Conservation (phyloP, 2,329 filamentous ascomycete species). For the Trichophaea hybrida region DNA sequence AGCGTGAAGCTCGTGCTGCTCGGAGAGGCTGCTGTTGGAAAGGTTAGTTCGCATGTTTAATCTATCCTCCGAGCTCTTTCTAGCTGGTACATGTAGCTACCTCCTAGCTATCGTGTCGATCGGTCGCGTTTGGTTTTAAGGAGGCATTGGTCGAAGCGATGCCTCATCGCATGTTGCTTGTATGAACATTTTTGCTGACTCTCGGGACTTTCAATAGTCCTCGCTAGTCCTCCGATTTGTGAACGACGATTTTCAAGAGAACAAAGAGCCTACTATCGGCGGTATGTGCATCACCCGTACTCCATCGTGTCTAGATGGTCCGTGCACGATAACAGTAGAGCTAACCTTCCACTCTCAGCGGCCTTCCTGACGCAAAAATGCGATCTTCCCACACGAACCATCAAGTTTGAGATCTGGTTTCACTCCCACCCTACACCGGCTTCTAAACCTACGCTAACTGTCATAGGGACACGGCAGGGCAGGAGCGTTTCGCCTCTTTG, state of each 20-base stretch:
- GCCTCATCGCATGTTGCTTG: neutral
- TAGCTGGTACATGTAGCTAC: neutral
- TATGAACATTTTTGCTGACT: neutral
- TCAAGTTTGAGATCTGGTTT: conserved; percentile 78
- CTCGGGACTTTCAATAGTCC: conserved; percentile 44
- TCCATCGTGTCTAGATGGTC: neutral
- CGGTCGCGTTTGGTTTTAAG: neutral
- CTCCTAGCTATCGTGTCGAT: conserved; percentile 1
- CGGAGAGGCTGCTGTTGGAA: conserved; percentile 94
- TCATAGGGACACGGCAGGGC: conserved; percentile 71
- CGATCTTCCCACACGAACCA: conserved; percentile 80
- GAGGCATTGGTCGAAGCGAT: too few relatives aligned
- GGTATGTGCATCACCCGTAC: conserved; percentile 40
- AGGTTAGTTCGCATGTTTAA: conserved; percentile 44
- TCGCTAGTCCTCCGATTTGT: conserved; percentile 96
- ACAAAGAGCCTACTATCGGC: conserved; percentile 98
- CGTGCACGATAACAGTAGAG: neutral
- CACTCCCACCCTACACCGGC: neutral
- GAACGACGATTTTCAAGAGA: conserved; percentile 99
- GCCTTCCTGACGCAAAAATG: conserved; percentile 98
- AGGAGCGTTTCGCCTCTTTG: conserved; percentile 91
- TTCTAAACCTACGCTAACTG: neutral
- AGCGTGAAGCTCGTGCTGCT: conserved; percentile 98
- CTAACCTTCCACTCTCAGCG: conserved; percentile 40
- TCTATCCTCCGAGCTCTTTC: too few relatives aligned